Percentiles rank a stretch among this genome's conserved stretches.
Conservation (phyloP, 2,329 filamentous ascomycete species). For the Fusarium nurragi region DNA sequence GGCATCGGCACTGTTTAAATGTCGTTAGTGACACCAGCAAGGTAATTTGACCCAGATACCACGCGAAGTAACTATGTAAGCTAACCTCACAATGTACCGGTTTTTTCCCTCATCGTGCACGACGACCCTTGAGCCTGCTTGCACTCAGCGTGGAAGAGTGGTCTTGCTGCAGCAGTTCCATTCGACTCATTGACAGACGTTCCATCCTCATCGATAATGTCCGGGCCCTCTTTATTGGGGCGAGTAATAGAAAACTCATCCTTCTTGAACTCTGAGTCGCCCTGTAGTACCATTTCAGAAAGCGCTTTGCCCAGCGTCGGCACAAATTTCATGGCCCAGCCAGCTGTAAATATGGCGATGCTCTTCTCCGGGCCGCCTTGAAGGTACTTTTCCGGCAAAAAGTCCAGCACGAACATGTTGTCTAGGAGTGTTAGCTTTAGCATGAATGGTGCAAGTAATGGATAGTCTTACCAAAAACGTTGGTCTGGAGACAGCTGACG, state of each 20-base stretch:
- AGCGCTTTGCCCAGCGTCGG: conserved; percentile 27
- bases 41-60: no score
- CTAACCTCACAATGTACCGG: background rate
- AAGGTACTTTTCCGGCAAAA: conserved; percentile 24
- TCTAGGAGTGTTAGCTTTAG: background rate
- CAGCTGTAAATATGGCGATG: conserved; percentile 23
- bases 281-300: conserved; percentile 14
- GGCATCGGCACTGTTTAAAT: no score
- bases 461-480: conserved; percentile 8
- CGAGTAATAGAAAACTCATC: conserved; percentile 24
- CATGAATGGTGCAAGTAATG: fast-evolving
- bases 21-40: no score
- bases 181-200: background rate
- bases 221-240: background rate
- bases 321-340: conserved; percentile 36
- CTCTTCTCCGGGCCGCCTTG: conserved; percentile 15
- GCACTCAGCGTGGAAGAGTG: background rate
- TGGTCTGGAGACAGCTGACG: conserved; percentile 23
- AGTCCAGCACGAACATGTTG: conserved; percentile 34
- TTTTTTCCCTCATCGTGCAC: background rate
- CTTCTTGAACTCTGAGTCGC: conserved; percentile 15
- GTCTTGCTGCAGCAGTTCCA: background rate
- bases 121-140: conserved; percentile 3
- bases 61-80: background rate
- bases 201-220: conserved; percentile 12